A percentile compares a stretch with the other conserved stretches of the same genome.
These are phyloP conservation scores for Sporobolomyces phaffii DNA, from an alignment of 768 basidiomycete species.

Conservation along the genomic window DNA sequence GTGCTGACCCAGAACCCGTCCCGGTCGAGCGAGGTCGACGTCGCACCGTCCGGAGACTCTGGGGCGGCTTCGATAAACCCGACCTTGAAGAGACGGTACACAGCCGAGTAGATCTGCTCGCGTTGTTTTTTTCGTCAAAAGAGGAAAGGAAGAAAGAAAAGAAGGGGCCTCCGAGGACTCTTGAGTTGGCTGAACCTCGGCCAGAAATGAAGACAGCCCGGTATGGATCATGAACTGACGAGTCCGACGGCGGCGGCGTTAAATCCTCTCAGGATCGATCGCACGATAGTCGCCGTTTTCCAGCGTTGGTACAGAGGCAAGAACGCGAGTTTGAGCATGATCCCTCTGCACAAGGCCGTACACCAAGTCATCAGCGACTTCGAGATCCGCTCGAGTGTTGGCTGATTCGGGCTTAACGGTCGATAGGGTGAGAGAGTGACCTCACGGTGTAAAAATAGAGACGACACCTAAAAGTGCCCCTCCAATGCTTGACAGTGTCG, in stretches of 20 bases:
- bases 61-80: conserved; percentile 36
- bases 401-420: too few relatives aligned
- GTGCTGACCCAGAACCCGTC: conserved; percentile 56
- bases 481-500: conserved; percentile 3
- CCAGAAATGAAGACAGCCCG: not conserved
- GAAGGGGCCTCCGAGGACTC: not conserved
- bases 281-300: conserved; percentile 28
- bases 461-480: not conserved
- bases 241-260: conserved; percentile 45
- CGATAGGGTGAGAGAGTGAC: conserved; percentile 21
- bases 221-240: conserved; percentile 29
- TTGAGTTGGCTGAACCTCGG: not conserved
- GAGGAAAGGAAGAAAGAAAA: not conserved
- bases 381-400: conserved; percentile 51
- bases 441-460: conserved; percentile 5
- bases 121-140: not conserved
- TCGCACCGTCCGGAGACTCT: not conserved
- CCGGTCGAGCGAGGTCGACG: conserved; percentile 36
- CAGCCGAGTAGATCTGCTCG: conserved; percentile 32
- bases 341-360: conserved; percentile 51
- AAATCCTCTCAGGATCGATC: conserved; percentile 41
- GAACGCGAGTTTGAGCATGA: conserved; percentile 45
- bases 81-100: conserved; percentile 32
- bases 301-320: conserved; percentile 40
- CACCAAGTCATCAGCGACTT: too few relatives aligned